These are phyloP conservation scores for Phytophthora chlamydospora DNA, from an alignment of 352 stramenopile species.

Conservation along the genomic window DNA sequence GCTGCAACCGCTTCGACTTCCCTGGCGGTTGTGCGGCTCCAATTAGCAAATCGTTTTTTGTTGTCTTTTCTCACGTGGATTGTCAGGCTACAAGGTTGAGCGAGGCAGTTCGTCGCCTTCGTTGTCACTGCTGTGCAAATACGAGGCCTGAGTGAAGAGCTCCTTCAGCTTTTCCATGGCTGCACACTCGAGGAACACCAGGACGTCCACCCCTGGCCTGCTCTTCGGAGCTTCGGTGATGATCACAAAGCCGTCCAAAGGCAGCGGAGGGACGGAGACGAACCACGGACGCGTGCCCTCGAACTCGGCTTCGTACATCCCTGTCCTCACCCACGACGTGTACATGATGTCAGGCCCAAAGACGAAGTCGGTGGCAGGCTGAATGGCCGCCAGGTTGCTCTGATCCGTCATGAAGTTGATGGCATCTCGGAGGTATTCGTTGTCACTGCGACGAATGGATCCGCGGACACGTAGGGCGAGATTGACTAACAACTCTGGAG, in stretches of 20 bases:
- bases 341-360: constrained; percentile 59
- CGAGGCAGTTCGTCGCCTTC: not conserved
- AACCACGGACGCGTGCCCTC: constrained; percentile 38
- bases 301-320: constrained; percentile 69
- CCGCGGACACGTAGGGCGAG: constrained; percentile 44
- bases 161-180: constrained; percentile 40
- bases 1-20: no score
- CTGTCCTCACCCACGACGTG: constrained; percentile 59
- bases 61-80: not conserved
- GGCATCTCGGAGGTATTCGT: constrained; percentile 51
- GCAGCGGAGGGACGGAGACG: constrained; percentile 35
- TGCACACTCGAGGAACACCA: constrained; percentile 44
- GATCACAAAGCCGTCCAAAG: constrained; percentile 50
- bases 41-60: no score
- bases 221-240: constrained; percentile 45
- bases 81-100: constrained; percentile 7
- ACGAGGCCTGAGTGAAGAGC: constrained; percentile 15
- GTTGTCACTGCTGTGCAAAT: constrained; percentile 1
- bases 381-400: constrained; percentile 33
- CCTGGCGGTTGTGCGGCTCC: no score
- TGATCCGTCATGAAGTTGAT: constrained; percentile 54
- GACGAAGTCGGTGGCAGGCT: constrained; percentile 47
- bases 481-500: constrained; percentile 10
- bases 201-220: constrained; percentile 41
- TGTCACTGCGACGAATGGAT: constrained; percentile 31